Conservation (phyloP, 305 asterid genomes). For the Andrographis paniculata region DNA sequence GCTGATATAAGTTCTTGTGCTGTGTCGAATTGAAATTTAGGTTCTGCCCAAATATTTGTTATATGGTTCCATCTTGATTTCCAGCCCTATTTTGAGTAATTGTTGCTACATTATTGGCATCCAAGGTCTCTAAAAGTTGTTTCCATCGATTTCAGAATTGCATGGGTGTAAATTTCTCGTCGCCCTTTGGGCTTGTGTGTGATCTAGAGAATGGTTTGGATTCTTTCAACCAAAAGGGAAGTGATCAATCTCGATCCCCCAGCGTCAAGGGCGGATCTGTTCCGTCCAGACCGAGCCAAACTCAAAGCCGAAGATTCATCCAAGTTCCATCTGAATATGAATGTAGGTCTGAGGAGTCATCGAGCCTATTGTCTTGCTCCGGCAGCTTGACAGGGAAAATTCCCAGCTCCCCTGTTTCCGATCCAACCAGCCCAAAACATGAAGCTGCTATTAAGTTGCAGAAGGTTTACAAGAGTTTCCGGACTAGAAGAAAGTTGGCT, state of each 20-base stretch:
- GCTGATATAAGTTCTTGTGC: neutral
- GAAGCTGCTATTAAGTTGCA: conserved; percentile 81
- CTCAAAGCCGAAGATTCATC: conserved; percentile 10
- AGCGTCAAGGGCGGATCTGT: conserved; percentile 24
- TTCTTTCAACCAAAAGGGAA: conserved; percentile 28
- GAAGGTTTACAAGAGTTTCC: conserved; percentile 78
- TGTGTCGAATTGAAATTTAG: neutral
- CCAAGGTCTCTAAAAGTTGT: conserved; percentile 27
- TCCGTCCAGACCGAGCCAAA: conserved; percentile 23
- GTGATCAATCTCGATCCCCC: too few relatives aligned
- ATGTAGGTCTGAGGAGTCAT: conserved; percentile 9
- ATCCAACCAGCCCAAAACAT: conserved; percentile 44
- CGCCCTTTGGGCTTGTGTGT: conserved; percentile 40
- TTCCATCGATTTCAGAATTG: conserved; percentile 33
- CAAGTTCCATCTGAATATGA: neutral
- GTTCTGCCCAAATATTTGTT: neutral
- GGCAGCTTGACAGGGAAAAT: conserved; percentile 10
- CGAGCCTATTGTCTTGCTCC: conserved; percentile 16
- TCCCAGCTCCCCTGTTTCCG: conserved; percentile 21
- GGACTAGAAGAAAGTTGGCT: conserved; percentile 76
- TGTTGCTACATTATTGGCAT: conserved; percentile 22
- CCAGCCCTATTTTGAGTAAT: neutral
- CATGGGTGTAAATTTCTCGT: conserved; percentile 70
- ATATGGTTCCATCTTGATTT: neutral
- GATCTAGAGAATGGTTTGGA: conserved; percentile 49